These are phyloP conservation scores for Breynia disticha DNA, from an alignment of 441 rosid species.

Conservation along the genomic window DNA sequence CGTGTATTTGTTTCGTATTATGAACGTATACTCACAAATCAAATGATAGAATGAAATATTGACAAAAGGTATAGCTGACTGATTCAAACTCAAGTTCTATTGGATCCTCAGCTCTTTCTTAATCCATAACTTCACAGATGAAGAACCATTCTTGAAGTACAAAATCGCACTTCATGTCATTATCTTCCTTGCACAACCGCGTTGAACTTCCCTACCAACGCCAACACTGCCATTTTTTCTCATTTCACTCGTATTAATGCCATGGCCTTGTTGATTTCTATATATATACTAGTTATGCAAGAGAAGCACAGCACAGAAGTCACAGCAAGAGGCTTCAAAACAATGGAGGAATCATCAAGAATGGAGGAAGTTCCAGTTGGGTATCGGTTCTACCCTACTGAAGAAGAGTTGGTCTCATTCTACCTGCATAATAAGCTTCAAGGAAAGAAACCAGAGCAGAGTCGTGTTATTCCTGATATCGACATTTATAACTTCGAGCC, in stretches of 20 bases:
- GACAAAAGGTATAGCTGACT: constrained; percentile 21
- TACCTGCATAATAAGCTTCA: constrained; percentile 57
- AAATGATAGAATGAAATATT: not conserved
- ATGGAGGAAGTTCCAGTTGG: constrained; percentile 39
- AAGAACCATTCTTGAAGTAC: not conserved
- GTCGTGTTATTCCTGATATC: constrained; percentile 45
- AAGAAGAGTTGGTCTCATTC: constrained; percentile 66
- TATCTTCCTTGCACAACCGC: constrained; percentile 37
- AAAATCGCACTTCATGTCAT: no score
- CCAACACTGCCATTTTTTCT: constrained; percentile 22
- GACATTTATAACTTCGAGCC: constrained; percentile 52
- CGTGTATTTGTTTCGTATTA: no score
- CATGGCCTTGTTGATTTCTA: not conserved
- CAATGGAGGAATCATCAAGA: not conserved
- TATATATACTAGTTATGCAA: not conserved
- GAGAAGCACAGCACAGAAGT: not conserved
- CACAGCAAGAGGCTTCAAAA: not conserved
- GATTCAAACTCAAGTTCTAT: constrained; percentile 21
- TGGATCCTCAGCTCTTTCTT: constrained; percentile 2
- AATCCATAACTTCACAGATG: not conserved
- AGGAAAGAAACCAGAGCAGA: constrained; percentile 31
- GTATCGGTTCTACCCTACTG: constrained; percentile 74
- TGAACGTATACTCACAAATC: no score
- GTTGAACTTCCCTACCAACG: constrained; percentile 30
- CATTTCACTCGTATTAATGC: constrained; percentile 37